Evolutionary conservation across 2,329 filamentous ascomycete genomes (phyloP), one percentile per base, ranked within the genome.

Genomic region (Fusarium papillatum): DNA sequence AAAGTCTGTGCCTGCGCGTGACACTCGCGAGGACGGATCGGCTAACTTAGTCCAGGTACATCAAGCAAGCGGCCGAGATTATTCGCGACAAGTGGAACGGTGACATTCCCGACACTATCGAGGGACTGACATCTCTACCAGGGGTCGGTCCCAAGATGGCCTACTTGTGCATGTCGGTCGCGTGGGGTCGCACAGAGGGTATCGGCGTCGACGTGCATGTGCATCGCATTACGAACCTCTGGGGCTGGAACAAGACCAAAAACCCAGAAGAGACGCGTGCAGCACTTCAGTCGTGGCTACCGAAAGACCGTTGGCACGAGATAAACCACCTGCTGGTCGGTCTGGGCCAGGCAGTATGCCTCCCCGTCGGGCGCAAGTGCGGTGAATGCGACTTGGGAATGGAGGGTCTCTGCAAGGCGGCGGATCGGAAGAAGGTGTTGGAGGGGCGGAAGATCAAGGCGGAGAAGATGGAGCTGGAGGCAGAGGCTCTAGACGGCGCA

Each of bases 111-210:
- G 88, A 93, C 73, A 94, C 93, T 0, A 91, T 96, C 64, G 89
- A 92, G 73, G 95, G 93, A 0, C 88, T 98, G 24, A 92, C 93
- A 64, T 90, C 91, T 2, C 89, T 98, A 0, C 95, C 95, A 0
- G 96, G 96, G 7, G 96, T 98, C 1, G 96, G 96, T 0, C 96
- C 96, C 36, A 98, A 98, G 85, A 98, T 98, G 96, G 95, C 93
- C 16, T 96, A 97, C 83, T 90, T 98, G 26, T 96, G 94, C 82
- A 91, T 98, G 86, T 93, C 93, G 59, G 93, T 93, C 1, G 95
- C 80, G 89, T 92, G 90, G 90, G 84, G 85, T 78, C 86, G 87
- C 39, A 90, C 90, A 66, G 88, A 91, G 80, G 96, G 96, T 10
- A 98, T 98, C 75, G 96, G 96, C 31, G 96, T 98, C 61, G 96